Evolutionary conservation across 2,329 filamentous ascomycete species (phyloP).

Genomic region (Botrytis galanthina): DNA sequence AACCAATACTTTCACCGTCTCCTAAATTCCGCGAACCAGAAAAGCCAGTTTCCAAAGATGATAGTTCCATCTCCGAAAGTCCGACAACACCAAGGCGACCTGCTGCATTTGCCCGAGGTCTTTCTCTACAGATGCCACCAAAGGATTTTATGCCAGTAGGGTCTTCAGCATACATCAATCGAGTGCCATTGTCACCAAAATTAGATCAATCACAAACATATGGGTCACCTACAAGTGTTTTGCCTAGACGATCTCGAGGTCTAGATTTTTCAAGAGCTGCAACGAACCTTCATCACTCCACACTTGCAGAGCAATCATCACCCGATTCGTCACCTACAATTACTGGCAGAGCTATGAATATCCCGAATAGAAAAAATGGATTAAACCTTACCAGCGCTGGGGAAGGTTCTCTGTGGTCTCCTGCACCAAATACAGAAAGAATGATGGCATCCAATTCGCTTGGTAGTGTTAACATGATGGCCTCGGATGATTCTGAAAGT

Average conservation of each 20-base stretch:
- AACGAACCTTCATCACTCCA: constrained; percentile 94
- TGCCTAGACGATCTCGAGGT: constrained; percentile 84
- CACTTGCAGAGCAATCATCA: constrained; percentile 80
- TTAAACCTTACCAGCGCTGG: constrained; percentile 48
- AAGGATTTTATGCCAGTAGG: constrained; percentile 45
- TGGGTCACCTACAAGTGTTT: constrained; percentile 80
- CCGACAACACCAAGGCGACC: constrained; percentile 74
- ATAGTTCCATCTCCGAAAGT: constrained; percentile 39
- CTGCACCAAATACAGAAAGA: constrained; percentile 67
- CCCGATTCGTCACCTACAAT: constrained; percentile 89
- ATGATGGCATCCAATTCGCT: constrained; percentile 72
- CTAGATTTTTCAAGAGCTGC: constrained; percentile 91
- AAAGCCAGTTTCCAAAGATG: constrained; percentile 37
- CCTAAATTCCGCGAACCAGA: constrained; percentile 39
- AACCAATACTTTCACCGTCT: constrained; percentile 36
- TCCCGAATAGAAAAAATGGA: constrained; percentile 51
- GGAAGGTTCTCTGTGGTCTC: constrained; percentile 71
- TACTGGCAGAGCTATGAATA: constrained; percentile 66
- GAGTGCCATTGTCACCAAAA: constrained; percentile 75
- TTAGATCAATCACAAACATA: constrained; percentile 82
- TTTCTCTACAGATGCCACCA: constrained; percentile 69
- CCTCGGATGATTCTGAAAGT: constrained; percentile 74
- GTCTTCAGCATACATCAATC: constrained; percentile 53
- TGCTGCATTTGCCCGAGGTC: constrained; percentile 60
- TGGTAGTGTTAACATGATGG: constrained; percentile 56